Base-by-base conservation (phyloP, 371 early-diverging fungal species). In the Parasitella parasitica region DNA sequence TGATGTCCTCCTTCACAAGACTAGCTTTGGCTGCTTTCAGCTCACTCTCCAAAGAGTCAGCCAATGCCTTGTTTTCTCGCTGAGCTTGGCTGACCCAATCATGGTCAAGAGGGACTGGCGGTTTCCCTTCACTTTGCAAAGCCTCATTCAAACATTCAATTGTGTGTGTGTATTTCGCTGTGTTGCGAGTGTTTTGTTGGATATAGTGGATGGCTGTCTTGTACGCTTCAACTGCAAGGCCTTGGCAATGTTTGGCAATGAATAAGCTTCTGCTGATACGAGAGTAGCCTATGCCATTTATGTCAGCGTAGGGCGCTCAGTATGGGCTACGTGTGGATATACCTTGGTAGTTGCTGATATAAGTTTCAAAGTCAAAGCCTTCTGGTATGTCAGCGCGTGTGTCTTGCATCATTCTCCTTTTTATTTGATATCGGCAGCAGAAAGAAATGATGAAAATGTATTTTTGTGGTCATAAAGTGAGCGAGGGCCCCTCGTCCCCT, bases 1-100 rank as follows among this genome's bases (percentile, higher is more conserved):
- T 72, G 38, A 93, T 92, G 64, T 86, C 86, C 73, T 94, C 95
- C 72, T 91, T 94, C 62, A 87, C 84, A 48, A 86, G 64, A 57
- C 88, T 91, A 36, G 69, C 76, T 59, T 90, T 89, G 70, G 89
- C 91, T 36, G 65, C 79, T 69, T 88, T 91, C 35, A 94, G 72
- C 64, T 92, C 91, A 12, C 70, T 68, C 50, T 94, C 93, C 36
- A 94, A 73, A 61, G 72, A 74, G 12, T 92, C 91, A 6, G 80
- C 60, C 35, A 70, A 72, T 15, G 66, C 57, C 49, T 87, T 82
- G 18, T 70, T 81, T 28, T 57, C 60, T 24, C 69, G 70, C 20
- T 68, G 64, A n/a, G 89, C 83, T 9, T 61, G 63, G 11, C 81
- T 82, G 11, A 91, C 70, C 95, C 95, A 94, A 8, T 66, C 67